These are phyloP conservation scores for Cordyceps cicadae DNA, from an alignment of 2,329 filamentous ascomycete species.

Conservation along the genomic window DNA sequence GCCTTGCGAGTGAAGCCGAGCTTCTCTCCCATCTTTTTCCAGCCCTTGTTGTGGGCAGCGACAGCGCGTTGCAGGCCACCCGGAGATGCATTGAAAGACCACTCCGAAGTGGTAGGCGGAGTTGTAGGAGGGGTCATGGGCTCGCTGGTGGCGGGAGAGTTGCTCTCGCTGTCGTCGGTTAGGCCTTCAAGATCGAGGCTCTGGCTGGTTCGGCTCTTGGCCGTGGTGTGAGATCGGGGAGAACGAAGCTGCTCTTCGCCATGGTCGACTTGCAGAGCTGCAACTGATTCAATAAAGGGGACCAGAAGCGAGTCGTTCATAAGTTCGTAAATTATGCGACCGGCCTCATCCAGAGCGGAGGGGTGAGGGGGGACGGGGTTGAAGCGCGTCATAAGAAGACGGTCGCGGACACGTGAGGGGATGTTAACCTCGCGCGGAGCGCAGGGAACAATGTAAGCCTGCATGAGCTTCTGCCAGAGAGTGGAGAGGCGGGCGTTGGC, in stretches of 20 bases:
- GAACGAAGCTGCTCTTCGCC: constrained; percentile 33
- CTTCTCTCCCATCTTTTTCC: constrained; percentile 58
- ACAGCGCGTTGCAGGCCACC: constrained; percentile 47
- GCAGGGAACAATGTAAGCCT: constrained; percentile 82
- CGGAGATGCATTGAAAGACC: constrained; percentile 42
- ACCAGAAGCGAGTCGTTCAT: constrained; percentile 97
- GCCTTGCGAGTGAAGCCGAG: constrained; percentile 49
- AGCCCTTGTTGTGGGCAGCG: constrained; percentile 47
- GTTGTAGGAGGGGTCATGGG: constrained; percentile 69
- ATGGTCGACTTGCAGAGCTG: constrained; percentile 28
- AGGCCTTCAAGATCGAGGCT: constrained; percentile 41
- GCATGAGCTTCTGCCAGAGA: constrained; percentile 80
- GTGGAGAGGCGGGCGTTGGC: constrained; percentile 61
- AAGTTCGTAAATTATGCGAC: constrained; percentile 83
- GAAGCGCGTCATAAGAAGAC: constrained; percentile 50
- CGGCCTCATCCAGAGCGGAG: constrained; percentile 68
- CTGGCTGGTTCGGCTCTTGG: constrained; percentile 36
- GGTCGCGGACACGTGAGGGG: constrained; percentile 75
- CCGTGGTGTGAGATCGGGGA: constrained; percentile 37
- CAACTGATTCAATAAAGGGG: constrained; percentile 73
- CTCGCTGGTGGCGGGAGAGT: constrained; percentile 47
- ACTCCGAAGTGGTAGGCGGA: constrained; percentile 54
- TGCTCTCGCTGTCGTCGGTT: constrained; percentile 58
- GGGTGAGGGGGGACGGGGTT: constrained; percentile 63
- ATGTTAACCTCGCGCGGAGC: constrained; percentile 85